Percentiles rank a stretch among this genome's conserved stretches.
phyloP scores from a whole-genome alignment of 225 moss, liverwort and hornwort species.

The Marchantia polymorpha region DNA sequence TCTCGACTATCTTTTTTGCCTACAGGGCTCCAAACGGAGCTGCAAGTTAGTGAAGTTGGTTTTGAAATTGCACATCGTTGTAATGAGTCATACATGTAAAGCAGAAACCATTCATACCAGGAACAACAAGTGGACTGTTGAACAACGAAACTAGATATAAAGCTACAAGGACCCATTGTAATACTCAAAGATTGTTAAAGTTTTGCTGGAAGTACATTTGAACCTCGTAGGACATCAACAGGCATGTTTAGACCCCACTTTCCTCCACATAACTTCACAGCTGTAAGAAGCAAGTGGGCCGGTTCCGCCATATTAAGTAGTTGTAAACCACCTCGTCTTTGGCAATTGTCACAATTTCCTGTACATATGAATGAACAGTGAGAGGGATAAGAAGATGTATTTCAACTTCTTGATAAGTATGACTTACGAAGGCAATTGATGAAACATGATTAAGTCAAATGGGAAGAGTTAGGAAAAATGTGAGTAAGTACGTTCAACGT shows the following conservation, averaged over 20 bases:
- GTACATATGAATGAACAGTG: background rate
- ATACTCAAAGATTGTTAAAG: background rate
- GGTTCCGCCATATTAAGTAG: constrained; percentile 61
- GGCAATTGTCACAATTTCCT: constrained; percentile 84
- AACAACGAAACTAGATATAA: background rate
- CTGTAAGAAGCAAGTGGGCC: constrained; percentile 69
- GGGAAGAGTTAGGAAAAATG: no score
- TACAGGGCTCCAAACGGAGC: constrained; percentile 15
- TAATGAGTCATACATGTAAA: no score
- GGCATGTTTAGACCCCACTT: constrained; percentile 83
- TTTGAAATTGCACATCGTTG: no score
- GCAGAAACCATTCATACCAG: background rate
- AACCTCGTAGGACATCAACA: constrained; percentile 87
- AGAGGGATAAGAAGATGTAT: background rate
- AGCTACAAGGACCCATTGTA: background rate
- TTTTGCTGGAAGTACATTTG: constrained; percentile 29
- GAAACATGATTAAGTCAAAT: background rate
- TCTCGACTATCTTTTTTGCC: constrained; percentile 68
- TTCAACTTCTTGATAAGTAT: no score
- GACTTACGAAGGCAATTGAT: background rate
- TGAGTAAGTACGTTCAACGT: constrained; percentile 1
- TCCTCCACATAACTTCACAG: constrained; percentile 69
- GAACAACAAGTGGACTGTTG: background rate
- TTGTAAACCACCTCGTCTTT: constrained; percentile 56
- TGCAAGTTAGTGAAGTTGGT: background rate